Percentiles rank a stretch among this genome's conserved stretches.
These are phyloP conservation scores for Pogostemon cablin DNA, from an alignment of 257 asterid species.

Conservation along the genomic window DNA sequence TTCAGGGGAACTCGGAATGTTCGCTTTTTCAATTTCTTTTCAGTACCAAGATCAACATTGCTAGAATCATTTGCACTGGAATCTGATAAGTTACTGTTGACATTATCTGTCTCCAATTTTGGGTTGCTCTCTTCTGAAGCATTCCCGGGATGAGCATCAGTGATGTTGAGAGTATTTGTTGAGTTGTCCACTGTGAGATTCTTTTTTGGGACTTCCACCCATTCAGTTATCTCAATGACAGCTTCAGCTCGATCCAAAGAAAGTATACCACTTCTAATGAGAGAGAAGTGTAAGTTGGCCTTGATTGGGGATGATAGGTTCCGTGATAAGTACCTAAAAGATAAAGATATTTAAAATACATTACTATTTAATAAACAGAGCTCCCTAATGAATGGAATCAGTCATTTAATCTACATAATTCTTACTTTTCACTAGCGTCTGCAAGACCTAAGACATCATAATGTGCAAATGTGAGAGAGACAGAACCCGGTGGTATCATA, in stretches of 20 bases:
- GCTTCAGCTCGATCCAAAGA: slow-evolving; percentile 93
- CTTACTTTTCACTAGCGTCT: slow-evolving; percentile 83
- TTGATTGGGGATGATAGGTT: slow-evolving; percentile 93
- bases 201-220: slow-evolving; percentile 96
- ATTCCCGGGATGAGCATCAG: slow-evolving; percentile 52
- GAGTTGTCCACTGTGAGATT: slow-evolving; percentile 82
- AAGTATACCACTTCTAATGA: slow-evolving; percentile 91
- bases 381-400: slow-evolving; percentile 23
- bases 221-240: slow-evolving; percentile 88
- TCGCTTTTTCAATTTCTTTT: slow-evolving; percentile 88
- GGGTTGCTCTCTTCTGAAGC: slow-evolving; percentile 62
- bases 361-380: slow-evolving; percentile 22
- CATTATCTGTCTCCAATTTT: slow-evolving; percentile 51
- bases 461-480: slow-evolving; percentile 70
- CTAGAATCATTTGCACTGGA: slow-evolving; percentile 49
- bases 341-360: slow-evolving; percentile 26
- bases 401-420: slow-evolving; percentile 27
- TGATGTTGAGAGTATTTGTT: slow-evolving; percentile 62
- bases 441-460: slow-evolving; percentile 87
- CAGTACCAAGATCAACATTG: slow-evolving; percentile 61
- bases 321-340: slow-evolving; percentile 77
- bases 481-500: slow-evolving; percentile 70
- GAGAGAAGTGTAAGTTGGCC: slow-evolving; percentile 93
- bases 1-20: slow-evolving; percentile 89
- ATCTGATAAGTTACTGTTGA: slow-evolving; percentile 45